A percentile compares a stretch with the other conserved stretches of the same genome.
phyloP scores from a whole-genome alignment of 116 monocot species.

The Phalaenopsis hybrid region DNA sequence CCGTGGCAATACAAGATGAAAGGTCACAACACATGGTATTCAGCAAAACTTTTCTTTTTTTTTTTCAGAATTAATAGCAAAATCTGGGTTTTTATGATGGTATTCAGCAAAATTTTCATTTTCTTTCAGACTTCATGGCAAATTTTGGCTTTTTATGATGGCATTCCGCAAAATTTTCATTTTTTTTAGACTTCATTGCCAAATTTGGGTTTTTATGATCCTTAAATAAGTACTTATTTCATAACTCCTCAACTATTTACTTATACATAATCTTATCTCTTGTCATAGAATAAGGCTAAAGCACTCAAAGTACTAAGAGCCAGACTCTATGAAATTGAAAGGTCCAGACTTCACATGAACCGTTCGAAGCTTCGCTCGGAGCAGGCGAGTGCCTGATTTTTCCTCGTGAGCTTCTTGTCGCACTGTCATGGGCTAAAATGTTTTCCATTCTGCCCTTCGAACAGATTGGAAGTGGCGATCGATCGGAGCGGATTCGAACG shows the following conservation, averaged over 20 bases:
- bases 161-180: too few relatives aligned
- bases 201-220: too few relatives aligned
- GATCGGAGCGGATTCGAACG: slow-evolving; percentile 89
- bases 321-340: slow-evolving; percentile 81
- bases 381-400: slow-evolving; percentile 33
- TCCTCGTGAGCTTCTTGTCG: not conserved
- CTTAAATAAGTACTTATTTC: too few relatives aligned
- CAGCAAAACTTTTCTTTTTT: too few relatives aligned
- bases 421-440: not conserved
- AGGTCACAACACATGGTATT: slow-evolving; percentile 93
- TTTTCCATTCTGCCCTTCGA: not conserved
- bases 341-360: slow-evolving; percentile 58
- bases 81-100: too few relatives aligned
- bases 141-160: too few relatives aligned
- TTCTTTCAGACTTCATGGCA: too few relatives aligned
- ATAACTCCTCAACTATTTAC: not conserved
- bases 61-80: too few relatives aligned
- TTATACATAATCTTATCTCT: not conserved
- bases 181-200: too few relatives aligned
- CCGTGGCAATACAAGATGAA: slow-evolving; percentile 93
- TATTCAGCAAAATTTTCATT: too few relatives aligned
- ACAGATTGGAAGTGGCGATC: slow-evolving; percentile 92
- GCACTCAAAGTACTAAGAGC: slow-evolving; percentile 88
- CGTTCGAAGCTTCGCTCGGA: slow-evolving; percentile 79
- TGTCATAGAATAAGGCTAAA: slow-evolving; percentile 83